Conservation (phyloP, 768 basidiomycete species). For the Lactarius sanguifluus region DNA sequence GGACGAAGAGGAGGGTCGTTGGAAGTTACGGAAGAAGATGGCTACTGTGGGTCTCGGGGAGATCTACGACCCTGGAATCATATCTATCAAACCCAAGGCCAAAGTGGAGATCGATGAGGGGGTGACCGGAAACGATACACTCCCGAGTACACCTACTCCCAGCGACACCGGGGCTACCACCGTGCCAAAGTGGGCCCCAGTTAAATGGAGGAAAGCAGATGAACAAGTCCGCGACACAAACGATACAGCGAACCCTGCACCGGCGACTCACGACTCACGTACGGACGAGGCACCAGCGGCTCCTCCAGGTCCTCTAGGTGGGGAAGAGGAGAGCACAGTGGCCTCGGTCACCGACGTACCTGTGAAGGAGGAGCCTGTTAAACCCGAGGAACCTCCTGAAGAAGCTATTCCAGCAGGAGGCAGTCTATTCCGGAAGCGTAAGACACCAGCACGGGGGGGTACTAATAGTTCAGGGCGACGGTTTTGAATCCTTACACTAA, state of each 20-base stretch:
- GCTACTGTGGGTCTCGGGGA: constrained; percentile 64
- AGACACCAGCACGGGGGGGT: constrained; percentile 22
- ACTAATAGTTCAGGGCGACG: constrained; percentile 24
- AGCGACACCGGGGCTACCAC: constrained; percentile 12
- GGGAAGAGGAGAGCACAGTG: neutral
- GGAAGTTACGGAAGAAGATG: constrained; percentile 68
- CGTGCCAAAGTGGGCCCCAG: constrained; percentile 27
- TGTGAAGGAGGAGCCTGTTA: constrained; percentile 25
- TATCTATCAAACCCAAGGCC: constrained; percentile 60
- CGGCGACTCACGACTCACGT: neutral
- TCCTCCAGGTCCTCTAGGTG: neutral
- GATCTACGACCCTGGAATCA: constrained; percentile 76
- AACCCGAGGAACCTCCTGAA: constrained; percentile 15
- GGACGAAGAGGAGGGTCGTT: constrained; percentile 55
- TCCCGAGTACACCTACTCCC: constrained; percentile 1
- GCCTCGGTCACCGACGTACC: neutral
- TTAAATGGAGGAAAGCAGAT: constrained; percentile 28
- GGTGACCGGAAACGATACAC: neutral
- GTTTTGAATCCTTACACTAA: constrained; percentile 4
- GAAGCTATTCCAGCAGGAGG: constrained; percentile 6
- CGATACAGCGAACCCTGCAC: neutral
- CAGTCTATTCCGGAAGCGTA: constrained; percentile 29
- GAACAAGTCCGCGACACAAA: constrained; percentile 1
- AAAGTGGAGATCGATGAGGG: constrained; percentile 45
- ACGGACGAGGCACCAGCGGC: neutral